Evolutionary conservation across 805 yeast species (phyloP), one percentile per base, ranked within the genome.

Genomic region (Saccharomycopsis schoenii): DNA sequence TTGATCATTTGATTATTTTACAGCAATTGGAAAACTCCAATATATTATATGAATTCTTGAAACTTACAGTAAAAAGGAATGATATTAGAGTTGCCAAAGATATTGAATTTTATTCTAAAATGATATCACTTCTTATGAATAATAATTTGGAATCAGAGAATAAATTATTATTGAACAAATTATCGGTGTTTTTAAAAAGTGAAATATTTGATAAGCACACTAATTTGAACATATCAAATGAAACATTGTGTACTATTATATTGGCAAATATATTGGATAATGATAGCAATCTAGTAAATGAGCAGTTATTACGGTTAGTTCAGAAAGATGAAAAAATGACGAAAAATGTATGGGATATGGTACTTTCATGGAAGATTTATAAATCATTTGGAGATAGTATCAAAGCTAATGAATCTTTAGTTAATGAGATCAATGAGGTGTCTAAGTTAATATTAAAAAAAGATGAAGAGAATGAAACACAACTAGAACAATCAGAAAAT

Each of bases 301-400:
- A 58, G 14, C 34, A 54, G 24, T 9, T 58, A 15, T 39, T 58
- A 14, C 40, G 41, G n/a, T 8, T 39, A 2, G 34, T 34, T 15
- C 29, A 42, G 21, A 24, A 21, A n/a, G 34, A 55, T 10, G 37
- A 57, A 29, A 21, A 47, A 24, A 57, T 51, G 25, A 37, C 60
- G 6, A 60, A 60, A 34, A n/a, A 41, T 4, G n/a, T 50, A 19
- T 60, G 58, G 60, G 60, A 60, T 57, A 29, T 25, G 55, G n/a
- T 60, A 14, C 57, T 60, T 42, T 57, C 62, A 29, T 60, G 62
- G 62, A 24, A 60, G 34, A 60, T 57, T 5, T 60, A 24, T 57
- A 60, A 57, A 54, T 60, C 62, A 6, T 54, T 52, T 41, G 59
- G 60, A 5, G 52, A 50, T 25, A 54, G 12, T 21, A 14, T 57